phyloP scores from a whole-genome alignment of 1,284 basidiomycete species.

The Pyrrhoderma noxium region DNA sequence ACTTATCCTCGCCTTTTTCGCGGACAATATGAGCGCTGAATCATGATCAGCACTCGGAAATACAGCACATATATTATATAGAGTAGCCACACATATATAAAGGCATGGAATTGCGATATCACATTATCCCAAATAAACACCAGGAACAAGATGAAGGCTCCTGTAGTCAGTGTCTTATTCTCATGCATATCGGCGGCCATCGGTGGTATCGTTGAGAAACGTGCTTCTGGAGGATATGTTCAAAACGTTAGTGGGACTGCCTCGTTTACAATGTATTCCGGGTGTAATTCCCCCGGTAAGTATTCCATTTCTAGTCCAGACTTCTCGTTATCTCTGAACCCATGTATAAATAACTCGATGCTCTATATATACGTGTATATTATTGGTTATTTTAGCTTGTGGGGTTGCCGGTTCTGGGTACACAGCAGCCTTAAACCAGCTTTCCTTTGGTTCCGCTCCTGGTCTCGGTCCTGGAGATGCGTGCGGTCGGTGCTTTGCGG shows the following conservation, averaged over 20 bases:
- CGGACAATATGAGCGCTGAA: too few species aligned
- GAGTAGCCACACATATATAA: background rate
- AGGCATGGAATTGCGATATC: background rate
- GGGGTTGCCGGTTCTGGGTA: conserved; percentile 42
- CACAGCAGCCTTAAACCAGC: conserved; percentile 50
- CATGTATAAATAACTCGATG: background rate
- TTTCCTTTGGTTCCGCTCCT: conserved; percentile 44
- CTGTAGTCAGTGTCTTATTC: background rate
- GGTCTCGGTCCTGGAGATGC: conserved; percentile 50
- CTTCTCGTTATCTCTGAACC: too few species aligned
- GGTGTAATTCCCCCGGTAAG: conserved; percentile 41
- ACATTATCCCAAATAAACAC: background rate
- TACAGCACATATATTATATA: background rate
- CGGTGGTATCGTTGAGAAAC: conserved; percentile 5
- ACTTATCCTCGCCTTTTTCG: too few species aligned
- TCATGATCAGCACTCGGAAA: background rate
- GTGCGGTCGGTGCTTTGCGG: conserved; percentile 49
- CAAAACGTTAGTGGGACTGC: conserved; percentile 43
- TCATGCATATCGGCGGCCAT: conserved; percentile 2
- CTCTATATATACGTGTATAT: background rate
- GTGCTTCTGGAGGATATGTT: conserved; percentile 43
- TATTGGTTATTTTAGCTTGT: conserved; percentile 35
- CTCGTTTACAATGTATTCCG: conserved; percentile 50
- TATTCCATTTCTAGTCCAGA: background rate
- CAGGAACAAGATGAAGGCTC: too few species aligned